phyloP scores from a whole-genome alignment of 2,329 filamentous ascomycete species.

The Neurospora sp. region DNA sequence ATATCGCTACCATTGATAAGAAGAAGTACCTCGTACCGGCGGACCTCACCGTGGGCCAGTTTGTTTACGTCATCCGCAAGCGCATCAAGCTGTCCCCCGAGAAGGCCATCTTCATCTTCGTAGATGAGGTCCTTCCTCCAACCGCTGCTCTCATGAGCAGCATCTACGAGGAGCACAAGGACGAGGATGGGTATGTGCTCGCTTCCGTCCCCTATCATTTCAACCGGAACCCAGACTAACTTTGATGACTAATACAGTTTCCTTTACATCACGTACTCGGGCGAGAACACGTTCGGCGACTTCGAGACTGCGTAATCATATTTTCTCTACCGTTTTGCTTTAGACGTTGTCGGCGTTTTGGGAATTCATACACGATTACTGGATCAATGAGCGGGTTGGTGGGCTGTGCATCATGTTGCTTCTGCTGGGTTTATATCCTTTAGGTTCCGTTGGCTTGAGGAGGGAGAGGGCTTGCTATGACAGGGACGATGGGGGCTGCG shows the following conservation, averaged over 20 bases:
- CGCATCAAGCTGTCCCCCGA: conserved; percentile 98
- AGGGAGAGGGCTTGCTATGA: not conserved
- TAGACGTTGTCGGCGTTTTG: conserved; percentile 2
- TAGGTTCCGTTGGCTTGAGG: not conserved
- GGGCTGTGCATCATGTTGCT: not conserved
- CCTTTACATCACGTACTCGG: conserved; percentile 98
- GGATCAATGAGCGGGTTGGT: not conserved
- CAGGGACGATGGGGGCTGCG: not conserved
- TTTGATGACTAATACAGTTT: conserved; percentile 46
- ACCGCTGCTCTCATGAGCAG: conserved; percentile 98
- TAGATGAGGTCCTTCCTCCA: conserved; percentile 93
- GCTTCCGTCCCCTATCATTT: conserved; percentile 1
- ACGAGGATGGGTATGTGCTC: conserved; percentile 53
- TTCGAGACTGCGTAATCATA: conserved; percentile 29
- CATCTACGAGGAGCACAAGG: conserved; percentile 99
- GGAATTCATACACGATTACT: not conserved
- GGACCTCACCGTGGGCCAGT: conserved; percentile 93
- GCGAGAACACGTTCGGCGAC: conserved; percentile 93
- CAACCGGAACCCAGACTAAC: conserved; percentile 2
- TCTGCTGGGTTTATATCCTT: not conserved
- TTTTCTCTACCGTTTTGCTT: not conserved
- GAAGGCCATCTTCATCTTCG: conserved; percentile 99
- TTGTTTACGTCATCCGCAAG: conserved; percentile 99
- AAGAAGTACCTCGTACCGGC: conserved; percentile 99
- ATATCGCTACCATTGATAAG: conserved; percentile 99